Conservation (phyloP, 495 filamentous ascomycete species). For the Bryoglossum gracile region DNA sequence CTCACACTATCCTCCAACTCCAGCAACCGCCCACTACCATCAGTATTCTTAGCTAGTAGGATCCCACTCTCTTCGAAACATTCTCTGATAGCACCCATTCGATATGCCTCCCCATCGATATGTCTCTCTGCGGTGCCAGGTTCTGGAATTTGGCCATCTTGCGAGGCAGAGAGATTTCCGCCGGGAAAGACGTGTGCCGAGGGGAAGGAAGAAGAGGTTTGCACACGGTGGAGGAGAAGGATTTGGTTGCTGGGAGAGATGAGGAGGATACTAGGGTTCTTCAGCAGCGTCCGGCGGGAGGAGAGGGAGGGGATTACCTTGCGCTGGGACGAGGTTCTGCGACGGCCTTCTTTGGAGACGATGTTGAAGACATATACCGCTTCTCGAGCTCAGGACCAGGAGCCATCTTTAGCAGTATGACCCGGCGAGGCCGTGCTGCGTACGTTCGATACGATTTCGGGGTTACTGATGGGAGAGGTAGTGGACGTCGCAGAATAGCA, state of each 20-base stretch:
- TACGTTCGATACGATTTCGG: too few relatives aligned
- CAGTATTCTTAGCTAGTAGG: conserved; percentile 56
- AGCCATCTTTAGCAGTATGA: conserved; percentile 1
- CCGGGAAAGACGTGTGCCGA: conserved; percentile 95
- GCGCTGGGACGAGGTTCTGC: conserved; percentile 31
- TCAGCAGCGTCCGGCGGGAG: not conserved
- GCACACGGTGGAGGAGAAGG: conserved; percentile 78
- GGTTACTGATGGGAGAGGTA: too few relatives aligned
- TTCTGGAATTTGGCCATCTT: conserved; percentile 56
- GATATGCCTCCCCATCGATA: conserved; percentile 59
- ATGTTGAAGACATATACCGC: conserved; percentile 23
- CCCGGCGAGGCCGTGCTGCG: not conserved
- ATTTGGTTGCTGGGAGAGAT: conserved; percentile 82
- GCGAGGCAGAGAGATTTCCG: conserved; percentile 67
- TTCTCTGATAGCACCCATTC: conserved; percentile 77
- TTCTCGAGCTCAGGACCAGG: conserved; percentile 16
- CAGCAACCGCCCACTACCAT: conserved; percentile 36
- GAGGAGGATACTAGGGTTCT: conserved; percentile 61
- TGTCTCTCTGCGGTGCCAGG: conserved; percentile 45
- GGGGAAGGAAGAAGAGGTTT: conserved; percentile 74
- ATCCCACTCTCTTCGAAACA: conserved; percentile 95
- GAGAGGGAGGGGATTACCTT: conserved; percentile 22
- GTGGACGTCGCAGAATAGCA: too few relatives aligned
- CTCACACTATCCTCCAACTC: conserved; percentile 50
- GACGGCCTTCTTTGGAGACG: conserved; percentile 8